Base-by-base conservation (phyloP, 352 stramenopile genomes). In the Globisporangium acanthophoron region DNA sequence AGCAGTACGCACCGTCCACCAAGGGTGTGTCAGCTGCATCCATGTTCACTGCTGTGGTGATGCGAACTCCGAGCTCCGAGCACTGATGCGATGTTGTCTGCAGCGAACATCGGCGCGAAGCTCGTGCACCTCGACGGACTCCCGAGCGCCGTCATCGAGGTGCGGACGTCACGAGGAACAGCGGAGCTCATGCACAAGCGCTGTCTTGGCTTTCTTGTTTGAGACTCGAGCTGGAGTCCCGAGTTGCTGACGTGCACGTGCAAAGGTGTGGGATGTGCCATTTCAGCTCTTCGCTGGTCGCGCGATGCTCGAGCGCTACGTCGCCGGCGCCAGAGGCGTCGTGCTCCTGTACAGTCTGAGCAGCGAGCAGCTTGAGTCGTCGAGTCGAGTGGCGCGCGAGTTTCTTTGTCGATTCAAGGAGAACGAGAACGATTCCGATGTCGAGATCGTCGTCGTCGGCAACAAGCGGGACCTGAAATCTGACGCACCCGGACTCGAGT, bases 211-310 rank as follows among this genome's bases (percentile, higher is more conserved):
- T 40, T 8, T 15, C 35, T 15, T 12, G 8, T 15, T 8, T 15
- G 35, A 40, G 35, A 15, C 35, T 40, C 11, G 31, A 35, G 31
- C 31, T 2, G 11, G 35, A 40, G 8, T 24, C 21, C 21, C 21
- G 21, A 24, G 21, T 24, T 1, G 21, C 21, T 24, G 21, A 24
- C 21, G 21, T 24, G 21, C 21, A 24, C 21, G 21, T 5, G 3
- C 21, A 89, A 24, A 24, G 76, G 54, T 89, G 0, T 89, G 79
- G 76, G 79, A 89, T 54, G 66, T 87, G 6, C 79, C 76, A n/a
- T 65, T 69, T 15, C 65, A 73, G 54, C 67, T 78, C 50, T 89
- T 75, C 52, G 62, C 66, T 0, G 74, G 79, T 15, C 57, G 66
- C n/a, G 52, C 39, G 24, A 85, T 89, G 58, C 62, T 76, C 43